Evolutionary conservation across 2,329 filamentous ascomycete genomes (phyloP), one percentile per base, ranked within the genome.

Genomic region (Colletotrichum paranaense): DNA sequence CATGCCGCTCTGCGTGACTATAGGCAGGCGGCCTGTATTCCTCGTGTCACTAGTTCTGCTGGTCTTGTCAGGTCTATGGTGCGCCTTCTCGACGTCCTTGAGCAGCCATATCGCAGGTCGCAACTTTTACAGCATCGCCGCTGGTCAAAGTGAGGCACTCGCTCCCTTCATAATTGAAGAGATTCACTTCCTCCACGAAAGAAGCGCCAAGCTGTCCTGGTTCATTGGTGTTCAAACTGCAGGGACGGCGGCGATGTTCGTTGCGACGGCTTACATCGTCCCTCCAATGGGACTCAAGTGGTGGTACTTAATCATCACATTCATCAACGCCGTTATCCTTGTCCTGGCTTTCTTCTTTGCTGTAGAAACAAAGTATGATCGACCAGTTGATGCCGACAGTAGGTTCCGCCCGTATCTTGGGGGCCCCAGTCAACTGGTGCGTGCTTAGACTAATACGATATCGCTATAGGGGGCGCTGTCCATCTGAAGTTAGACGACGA

Each of bases 1-100:
- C 11, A 81, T 82, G 79, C 81, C 81, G 8, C 67, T 82, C 8
- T 77, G 78, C 8, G 74, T 79, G 9, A 75, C 79, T 5, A 73
- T 82, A 24, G 80, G 81, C 19, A 78, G 81, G 2, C 79, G 81
- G 1, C 77, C 79, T 1, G 76, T 82, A 2, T 80, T 80, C 49
- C 76, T 83, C 7, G 63, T 74, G 4, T 81, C 80, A 2, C 74
- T 76, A 19, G 35, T 78, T 2, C 55, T 82, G 3, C 73, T 80
- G 35, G 75, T 81, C 28, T 73, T 75, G 4, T 75, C 77, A 9
- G 76, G 76, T 1, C 66, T 81, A 28, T 67, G 63, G 63, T 68
- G 68, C 38, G 68, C 68, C n/a, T 66, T 69, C 1, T 69, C 67
- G 19, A 46, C 7, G 2, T 53, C 60, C 9, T 9, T 69, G 52